phyloP scores from a whole-genome alignment of 495 filamentous ascomycete species.

The Penicillium paradoxum region DNA sequence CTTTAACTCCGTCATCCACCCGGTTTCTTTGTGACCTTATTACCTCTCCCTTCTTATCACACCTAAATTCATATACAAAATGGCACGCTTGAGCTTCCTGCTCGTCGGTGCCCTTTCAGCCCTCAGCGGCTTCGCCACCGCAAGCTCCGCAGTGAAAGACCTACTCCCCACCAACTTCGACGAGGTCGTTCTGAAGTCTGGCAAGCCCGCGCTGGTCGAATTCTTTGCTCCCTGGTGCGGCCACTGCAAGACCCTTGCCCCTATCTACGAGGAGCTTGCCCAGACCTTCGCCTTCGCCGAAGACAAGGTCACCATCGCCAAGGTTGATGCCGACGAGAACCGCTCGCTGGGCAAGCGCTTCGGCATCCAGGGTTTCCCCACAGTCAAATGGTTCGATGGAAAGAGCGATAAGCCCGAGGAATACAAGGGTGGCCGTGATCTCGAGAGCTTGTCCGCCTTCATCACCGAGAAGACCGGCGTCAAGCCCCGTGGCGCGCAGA shows the following conservation, averaged over 20 bases:
- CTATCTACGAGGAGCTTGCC: conserved; percentile 91
- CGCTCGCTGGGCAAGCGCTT: conserved; percentile 76
- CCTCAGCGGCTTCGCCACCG: conserved; percentile 39
- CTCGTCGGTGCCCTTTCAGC: conserved; percentile 40
- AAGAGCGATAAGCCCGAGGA: conserved; percentile 84
- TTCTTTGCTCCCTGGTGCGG: conserved; percentile 99
- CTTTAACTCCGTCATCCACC: conserved; percentile 1
- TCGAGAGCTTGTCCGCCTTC: conserved; percentile 78
- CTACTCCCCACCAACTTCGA: conserved; percentile 89
- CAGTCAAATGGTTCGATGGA: conserved; percentile 96
- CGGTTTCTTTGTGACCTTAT: conserved; percentile 1
- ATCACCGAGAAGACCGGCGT: conserved; percentile 85
- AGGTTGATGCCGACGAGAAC: conserved; percentile 92
- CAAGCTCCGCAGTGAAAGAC: conserved; percentile 63
- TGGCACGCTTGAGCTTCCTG: conserved; percentile 46
- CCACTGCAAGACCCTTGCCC: conserved; percentile 96
- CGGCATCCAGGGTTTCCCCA: conserved; percentile 91
- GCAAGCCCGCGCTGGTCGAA: conserved; percentile 94
- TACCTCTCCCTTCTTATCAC: neutral
- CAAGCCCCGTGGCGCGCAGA: conserved; percentile 66
- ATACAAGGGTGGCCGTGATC: conserved; percentile 80
- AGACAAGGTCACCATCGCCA: conserved; percentile 84
- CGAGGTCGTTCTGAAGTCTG: conserved; percentile 67
- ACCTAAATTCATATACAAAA: conserved; percentile 18
- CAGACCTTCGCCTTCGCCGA: conserved; percentile 62